Evolutionary conservation across 2,329 filamentous ascomycete genomes (phyloP).

Genomic region (Periconia sp.): DNA sequence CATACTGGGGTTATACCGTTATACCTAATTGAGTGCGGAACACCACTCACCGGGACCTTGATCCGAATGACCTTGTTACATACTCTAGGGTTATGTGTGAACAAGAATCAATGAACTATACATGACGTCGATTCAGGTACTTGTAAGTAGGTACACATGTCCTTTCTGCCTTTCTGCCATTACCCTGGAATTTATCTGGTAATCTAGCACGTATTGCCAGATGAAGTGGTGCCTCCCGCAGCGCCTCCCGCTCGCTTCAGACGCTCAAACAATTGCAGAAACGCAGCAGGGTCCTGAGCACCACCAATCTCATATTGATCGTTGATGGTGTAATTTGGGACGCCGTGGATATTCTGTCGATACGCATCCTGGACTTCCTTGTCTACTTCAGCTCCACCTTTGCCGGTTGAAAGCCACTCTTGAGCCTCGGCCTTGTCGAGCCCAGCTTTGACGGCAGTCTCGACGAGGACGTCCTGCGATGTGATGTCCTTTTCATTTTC

Average conservation of each 20-base stretch:
- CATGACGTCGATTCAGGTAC: not conserved
- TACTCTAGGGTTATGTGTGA: not conserved
- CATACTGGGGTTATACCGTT: not conserved
- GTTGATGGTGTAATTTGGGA: slow-evolving; percentile 76
- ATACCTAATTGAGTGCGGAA: not conserved
- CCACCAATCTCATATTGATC: slow-evolving; percentile 67
- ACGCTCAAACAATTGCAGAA: slow-evolving; percentile 66
- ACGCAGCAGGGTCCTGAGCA: slow-evolving; percentile 69
- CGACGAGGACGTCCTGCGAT: slow-evolving; percentile 41
- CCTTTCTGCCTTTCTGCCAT: not conserved
- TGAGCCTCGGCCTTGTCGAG: slow-evolving; percentile 46
- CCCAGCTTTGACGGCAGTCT: slow-evolving; percentile 47
- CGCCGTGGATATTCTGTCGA: slow-evolving; percentile 61
- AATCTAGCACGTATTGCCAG: not conserved
- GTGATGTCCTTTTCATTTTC: slow-evolving; percentile 54
- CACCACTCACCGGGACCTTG: not conserved
- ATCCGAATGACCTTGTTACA: not conserved
- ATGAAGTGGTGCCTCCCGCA: not conserved
- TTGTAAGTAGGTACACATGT: not conserved
- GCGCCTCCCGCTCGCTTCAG: slow-evolving; percentile 52
- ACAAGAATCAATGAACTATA: not conserved
- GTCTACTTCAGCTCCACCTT: slow-evolving; percentile 50
- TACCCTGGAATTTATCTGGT: too few species aligned
- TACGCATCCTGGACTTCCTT: slow-evolving; percentile 49
- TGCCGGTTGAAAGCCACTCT: slow-evolving; percentile 48